Evolutionary conservation across 2,329 filamentous ascomycete species (phyloP), one percentile per base, ranked within the genome.

Genomic region (Trichoderma aggressivum): DNA sequence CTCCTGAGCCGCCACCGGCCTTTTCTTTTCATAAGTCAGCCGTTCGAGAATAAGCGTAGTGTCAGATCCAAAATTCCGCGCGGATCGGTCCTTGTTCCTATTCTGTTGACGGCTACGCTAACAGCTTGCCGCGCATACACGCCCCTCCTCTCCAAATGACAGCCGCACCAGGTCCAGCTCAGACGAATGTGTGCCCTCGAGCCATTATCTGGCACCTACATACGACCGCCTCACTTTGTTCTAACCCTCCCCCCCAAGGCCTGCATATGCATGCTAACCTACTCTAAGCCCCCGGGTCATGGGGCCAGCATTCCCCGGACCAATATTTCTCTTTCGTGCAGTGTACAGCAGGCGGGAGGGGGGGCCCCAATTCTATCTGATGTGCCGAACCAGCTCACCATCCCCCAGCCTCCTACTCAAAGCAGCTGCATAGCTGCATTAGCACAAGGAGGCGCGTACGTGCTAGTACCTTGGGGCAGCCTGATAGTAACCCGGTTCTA

Each of bases 21-120:
- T n/a, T 11, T 14, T n/a, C 6, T 14, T 64, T 56, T 32, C 63
- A 66, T 16, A 66, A 58, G 24, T 32, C 34, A 47, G 64, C 53
- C 26, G 36, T 59, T 59, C 8, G 8, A 34, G 64, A 30, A 67
- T 24, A 63, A n/a, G n/a, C 36, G 34, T 68, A 68, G 55, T 36
- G 55, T 56, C 36, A 68, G 64, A 68, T 68, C 36, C 64, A 59
- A 59, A 47, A 30, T 50, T 59, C 36, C 55, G 55, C 55, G 64
- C 55, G 36, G 64, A 34, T 68, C 36, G 53, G 55, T 58, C 53
- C 53, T 43, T 67, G 53, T 43, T 66, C 63, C 26, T 68, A 28
- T 59, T 32, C 30, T n/a, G 55, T 7, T 32, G 26, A 59, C 7
- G 43, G 61, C 64, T 32, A 28, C 55, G 55, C 53, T 68, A 59